A percentile compares a stretch with the other conserved stretches of the same genome.
phyloP scores from a whole-genome alignment of 495 filamentous ascomycete genomes.

The Entonaema liquescens region DNA sequence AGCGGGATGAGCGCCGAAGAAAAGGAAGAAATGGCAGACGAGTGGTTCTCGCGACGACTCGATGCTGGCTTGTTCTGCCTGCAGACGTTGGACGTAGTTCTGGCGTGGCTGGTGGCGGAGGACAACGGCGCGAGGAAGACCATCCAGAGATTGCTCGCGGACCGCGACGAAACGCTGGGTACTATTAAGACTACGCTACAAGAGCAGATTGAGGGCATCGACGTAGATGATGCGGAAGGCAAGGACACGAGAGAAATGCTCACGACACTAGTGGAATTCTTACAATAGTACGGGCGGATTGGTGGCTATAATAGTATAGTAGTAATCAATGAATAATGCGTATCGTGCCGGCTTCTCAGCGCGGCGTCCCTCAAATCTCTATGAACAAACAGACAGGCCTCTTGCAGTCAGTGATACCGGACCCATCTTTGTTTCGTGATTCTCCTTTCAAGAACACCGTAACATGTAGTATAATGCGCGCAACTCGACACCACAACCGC shows the following conservation, averaged over 20 bases:
- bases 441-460: not conserved
- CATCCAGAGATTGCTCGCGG: conserved; percentile 69
- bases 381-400: conserved; percentile 32
- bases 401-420: conserved; percentile 6
- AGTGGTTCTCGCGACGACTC: conserved; percentile 84
- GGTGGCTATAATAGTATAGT: conserved; percentile 13
- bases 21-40: conserved; percentile 62
- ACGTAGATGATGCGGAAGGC: conserved; percentile 61
- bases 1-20: conserved; percentile 64
- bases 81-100: conserved; percentile 84
- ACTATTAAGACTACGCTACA: conserved; percentile 71
- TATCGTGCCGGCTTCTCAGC: conserved; percentile 19
- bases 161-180: conserved; percentile 70
- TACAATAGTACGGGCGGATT: conserved; percentile 47
- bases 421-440: conserved; percentile 4
- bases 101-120: conserved; percentile 94
- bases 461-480: conserved; percentile 7
- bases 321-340: conserved; percentile 33
- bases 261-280: conserved; percentile 68
- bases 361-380: conserved; percentile 18
- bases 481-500: not conserved
- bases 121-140: conserved; percentile 79
- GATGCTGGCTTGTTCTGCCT: conserved; percentile 88
- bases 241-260: conserved; percentile 77
- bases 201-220: conserved; percentile 73